Conservation (phyloP, 768 basidiomycete species). For the Rhizopogon vinicolor region DNA sequence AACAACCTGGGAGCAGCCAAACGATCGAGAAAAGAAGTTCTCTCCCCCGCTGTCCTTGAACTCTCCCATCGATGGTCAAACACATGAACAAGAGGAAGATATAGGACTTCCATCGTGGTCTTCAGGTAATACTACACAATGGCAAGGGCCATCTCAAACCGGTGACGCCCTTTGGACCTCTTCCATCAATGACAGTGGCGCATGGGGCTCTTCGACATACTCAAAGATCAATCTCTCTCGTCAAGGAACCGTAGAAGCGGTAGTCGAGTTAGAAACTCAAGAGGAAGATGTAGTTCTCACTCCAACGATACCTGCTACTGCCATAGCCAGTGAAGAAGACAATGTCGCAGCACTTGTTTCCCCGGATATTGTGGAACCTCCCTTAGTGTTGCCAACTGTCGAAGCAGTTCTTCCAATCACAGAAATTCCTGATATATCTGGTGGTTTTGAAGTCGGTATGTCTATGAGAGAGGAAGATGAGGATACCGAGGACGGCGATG, state of each 20-base stretch:
- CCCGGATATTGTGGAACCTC: conserved; percentile 1
- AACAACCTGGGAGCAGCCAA: conserved; percentile 59
- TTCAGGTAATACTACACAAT: conserved; percentile 35
- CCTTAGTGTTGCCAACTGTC: not conserved
- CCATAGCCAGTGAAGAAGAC: not conserved
- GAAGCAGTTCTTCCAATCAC: conserved; percentile 4
- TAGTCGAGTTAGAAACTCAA: not conserved
- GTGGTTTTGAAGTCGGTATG: conserved; percentile 40
- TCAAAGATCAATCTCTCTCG: conserved; percentile 5
- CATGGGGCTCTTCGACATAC: conserved; percentile 12
- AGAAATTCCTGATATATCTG: conserved; percentile 37
- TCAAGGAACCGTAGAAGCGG: not conserved
- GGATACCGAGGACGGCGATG: conserved; percentile 10
- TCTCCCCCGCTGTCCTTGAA: conserved; percentile 3
- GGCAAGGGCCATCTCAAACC: conserved; percentile 43
- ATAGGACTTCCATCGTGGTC: conserved; percentile 57
- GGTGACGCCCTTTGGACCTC: conserved; percentile 40
- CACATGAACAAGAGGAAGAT: conserved; percentile 44
- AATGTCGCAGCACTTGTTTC: not conserved
- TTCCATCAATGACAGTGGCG: not conserved
- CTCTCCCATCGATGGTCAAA: conserved; percentile 6
- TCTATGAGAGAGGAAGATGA: conserved; percentile 8
- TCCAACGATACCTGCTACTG: not conserved
- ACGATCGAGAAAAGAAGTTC: conserved; percentile 17
- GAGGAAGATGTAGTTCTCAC: not conserved